phyloP scores from a whole-genome alignment of 768 basidiomycete genomes.

The Termitomyces sp. region DNA sequence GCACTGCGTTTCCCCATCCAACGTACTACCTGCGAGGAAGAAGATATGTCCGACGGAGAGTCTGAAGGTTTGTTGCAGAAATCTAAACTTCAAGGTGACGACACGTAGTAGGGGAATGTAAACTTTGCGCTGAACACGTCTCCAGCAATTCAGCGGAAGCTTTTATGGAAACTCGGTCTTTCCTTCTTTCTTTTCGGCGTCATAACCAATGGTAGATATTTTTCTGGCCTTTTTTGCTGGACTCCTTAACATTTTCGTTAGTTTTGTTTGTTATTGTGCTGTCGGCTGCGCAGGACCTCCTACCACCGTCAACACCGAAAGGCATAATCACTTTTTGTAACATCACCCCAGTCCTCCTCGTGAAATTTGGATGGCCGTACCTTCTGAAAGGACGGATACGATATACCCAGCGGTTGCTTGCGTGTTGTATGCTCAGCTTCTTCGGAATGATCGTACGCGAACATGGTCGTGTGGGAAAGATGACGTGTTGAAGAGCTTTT shows the following conservation, averaged over 20 bases:
- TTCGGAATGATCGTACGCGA: conserved; percentile 75
- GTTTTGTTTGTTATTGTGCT: conserved; percentile 96
- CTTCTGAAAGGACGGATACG: conserved; percentile 81
- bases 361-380: conserved; percentile 92
- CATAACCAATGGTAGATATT: conserved; percentile 76
- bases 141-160: conserved; percentile 12
- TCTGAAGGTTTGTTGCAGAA: background rate
- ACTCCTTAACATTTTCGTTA: conserved; percentile 24
- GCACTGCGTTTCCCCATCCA: background rate
- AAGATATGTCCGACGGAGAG: background rate
- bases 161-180: conserved; percentile 37
- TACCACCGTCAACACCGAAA: conserved; percentile 87
- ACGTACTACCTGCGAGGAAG: background rate
- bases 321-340: conserved; percentile 95
- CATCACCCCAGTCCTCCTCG: conserved; percentile 81
- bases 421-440: conserved; percentile 74
- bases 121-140: background rate
- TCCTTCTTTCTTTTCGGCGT: conserved; percentile 93
- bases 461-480: conserved; percentile 24
- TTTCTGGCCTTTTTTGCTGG: background rate
- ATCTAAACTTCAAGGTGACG: background rate
- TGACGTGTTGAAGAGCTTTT: background rate
- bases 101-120: background rate
- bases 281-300: conserved; percentile 91
- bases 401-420: conserved; percentile 72